Percentiles rank a stretch among this genome's conserved stretches.
Conservation (phyloP, 495 filamentous ascomycete species). For the Tuber microsphaerosporum region DNA sequence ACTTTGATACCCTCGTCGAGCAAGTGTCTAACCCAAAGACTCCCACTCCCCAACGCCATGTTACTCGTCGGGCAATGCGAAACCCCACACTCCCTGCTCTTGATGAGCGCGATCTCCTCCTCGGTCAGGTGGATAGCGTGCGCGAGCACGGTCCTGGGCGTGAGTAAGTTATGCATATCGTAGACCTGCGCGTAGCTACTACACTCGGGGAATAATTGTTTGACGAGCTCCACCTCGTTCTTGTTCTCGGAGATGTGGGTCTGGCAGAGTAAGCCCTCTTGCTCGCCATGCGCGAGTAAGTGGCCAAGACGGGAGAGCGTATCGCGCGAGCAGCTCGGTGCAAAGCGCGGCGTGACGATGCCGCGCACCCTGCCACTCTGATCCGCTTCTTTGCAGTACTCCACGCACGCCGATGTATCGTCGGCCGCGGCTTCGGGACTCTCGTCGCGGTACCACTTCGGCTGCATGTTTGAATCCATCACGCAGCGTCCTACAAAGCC, state of each 20-base stretch:
- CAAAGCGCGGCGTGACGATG: slow-evolving; percentile 87
- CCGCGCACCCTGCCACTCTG: slow-evolving; percentile 56
- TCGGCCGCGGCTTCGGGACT: slow-evolving; percentile 51
- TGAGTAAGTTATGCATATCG: slow-evolving; percentile 62
- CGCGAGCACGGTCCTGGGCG: slow-evolving; percentile 68
- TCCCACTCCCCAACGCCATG: slow-evolving; percentile 65
- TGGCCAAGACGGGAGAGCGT: slow-evolving; percentile 57
- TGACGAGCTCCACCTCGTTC: slow-evolving; percentile 63
- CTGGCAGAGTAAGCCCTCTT: slow-evolving; percentile 62
- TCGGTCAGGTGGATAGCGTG: slow-evolving; percentile 71
- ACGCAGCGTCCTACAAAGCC: slow-evolving; percentile 85
- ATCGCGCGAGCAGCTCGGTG: slow-evolving; percentile 60
- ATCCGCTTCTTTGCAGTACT: slow-evolving; percentile 62
- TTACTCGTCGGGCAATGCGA: slow-evolving; percentile 85
- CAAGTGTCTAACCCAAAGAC: slow-evolving; percentile 62
- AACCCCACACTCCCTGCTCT: slow-evolving; percentile 55
- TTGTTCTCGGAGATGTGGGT: slow-evolving; percentile 88
- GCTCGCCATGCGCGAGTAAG: slow-evolving; percentile 49
- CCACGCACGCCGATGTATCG: slow-evolving; percentile 57
- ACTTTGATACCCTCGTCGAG: slow-evolving; percentile 68
- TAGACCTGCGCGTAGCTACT: slow-evolving; percentile 70
- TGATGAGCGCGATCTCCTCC: slow-evolving; percentile 58
- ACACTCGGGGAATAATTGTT: slow-evolving; percentile 58
- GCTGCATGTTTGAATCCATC: slow-evolving; percentile 69
- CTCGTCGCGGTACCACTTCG: slow-evolving; percentile 67